A percentile compares a stretch with the other conserved stretches of the same genome.
phyloP scores from a whole-genome alignment of 495 filamentous ascomycete species.

The Penicillium alfredii region DNA sequence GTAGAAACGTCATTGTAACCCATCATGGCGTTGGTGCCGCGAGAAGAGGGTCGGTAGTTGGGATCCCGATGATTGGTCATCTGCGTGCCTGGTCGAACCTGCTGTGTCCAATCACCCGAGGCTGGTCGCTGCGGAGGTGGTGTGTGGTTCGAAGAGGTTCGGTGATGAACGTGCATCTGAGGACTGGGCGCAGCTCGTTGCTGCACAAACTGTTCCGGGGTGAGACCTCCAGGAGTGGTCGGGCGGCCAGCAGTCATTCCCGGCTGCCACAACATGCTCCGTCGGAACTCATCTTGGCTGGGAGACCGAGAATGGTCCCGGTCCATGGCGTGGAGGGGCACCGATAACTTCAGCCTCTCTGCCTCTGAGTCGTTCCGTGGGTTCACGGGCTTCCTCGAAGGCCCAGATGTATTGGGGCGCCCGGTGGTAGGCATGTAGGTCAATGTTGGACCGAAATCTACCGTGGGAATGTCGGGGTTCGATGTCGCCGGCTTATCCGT shows the following conservation, averaged over 20 bases:
- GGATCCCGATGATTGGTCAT: constrained; percentile 32
- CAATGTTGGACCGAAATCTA: constrained; percentile 85
- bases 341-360: constrained; percentile 26
- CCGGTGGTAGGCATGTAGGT: constrained; percentile 52
- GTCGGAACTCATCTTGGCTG: constrained; percentile 44
- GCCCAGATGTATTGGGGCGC: constrained; percentile 34
- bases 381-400: constrained; percentile 33
- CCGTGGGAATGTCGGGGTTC: constrained; percentile 57
- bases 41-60: constrained; percentile 46
- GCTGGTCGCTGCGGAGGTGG: constrained; percentile 38
- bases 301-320: constrained; percentile 33
- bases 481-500: constrained; percentile 25
- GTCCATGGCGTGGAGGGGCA: constrained; percentile 26
- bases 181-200: constrained; percentile 62
- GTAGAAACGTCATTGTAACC: constrained; percentile 50
- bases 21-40: constrained; percentile 39
- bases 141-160: constrained; percentile 48
- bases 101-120: constrained; percentile 53
- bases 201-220: constrained; percentile 81
- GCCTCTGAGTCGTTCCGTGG: constrained; percentile 35
- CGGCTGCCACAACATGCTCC: constrained; percentile 76
- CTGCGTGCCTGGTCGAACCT: constrained; percentile 40
- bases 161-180: constrained; percentile 49
- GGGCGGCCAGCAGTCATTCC: constrained; percentile 48
- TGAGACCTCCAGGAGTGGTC: constrained; percentile 41